These are phyloP conservation scores for Cryptococcus depauperatus DNA, from an alignment of 1,284 basidiomycete species.

Conservation along the genomic window DNA sequence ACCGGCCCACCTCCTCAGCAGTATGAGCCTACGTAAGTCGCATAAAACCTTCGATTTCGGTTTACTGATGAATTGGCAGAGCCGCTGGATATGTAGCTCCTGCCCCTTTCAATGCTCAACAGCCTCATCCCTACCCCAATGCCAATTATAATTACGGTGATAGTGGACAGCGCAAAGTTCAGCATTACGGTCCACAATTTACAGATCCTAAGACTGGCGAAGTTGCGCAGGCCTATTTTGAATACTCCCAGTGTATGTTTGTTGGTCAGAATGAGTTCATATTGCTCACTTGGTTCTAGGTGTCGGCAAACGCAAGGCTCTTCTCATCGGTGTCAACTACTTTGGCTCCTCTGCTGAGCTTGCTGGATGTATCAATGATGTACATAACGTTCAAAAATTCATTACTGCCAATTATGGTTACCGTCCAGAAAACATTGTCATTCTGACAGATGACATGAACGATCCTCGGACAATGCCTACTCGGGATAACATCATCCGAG, in stretches of 20 bases:
- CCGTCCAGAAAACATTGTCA: slow-evolving; percentile 71
- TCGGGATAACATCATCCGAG: slow-evolving; percentile 69
- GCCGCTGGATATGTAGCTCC: slow-evolving; percentile 10
- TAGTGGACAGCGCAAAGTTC: slow-evolving; percentile 31
- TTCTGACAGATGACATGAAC: slow-evolving; percentile 66
- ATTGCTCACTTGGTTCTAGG: slow-evolving; percentile 15
- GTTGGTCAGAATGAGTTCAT: slow-evolving; percentile 30
- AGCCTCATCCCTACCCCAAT: not conserved
- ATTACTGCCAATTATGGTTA: slow-evolving; percentile 61
- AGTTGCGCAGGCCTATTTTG: slow-evolving; percentile 56
- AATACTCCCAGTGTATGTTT: slow-evolving; percentile 77
- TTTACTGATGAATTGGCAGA: slow-evolving; percentile 1
- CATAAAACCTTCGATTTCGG: not conserved
- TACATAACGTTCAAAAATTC: slow-evolving; percentile 65
- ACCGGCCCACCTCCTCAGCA: slow-evolving; percentile 7
- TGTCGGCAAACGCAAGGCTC: too few species aligned
- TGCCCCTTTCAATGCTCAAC: slow-evolving; percentile 5
- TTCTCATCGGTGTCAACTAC: slow-evolving; percentile 66
- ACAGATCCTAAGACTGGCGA: slow-evolving; percentile 31
- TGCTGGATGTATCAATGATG: slow-evolving; percentile 82
- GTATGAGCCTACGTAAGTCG: slow-evolving; percentile 10
- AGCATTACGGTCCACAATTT: slow-evolving; percentile 60
- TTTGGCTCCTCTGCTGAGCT: slow-evolving; percentile 56
- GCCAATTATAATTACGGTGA: not conserved
- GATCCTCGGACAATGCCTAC: slow-evolving; percentile 64